Evolutionary conservation across 176 grass and related monocot species (phyloP).

Genomic region (Carex cristatella): DNA sequence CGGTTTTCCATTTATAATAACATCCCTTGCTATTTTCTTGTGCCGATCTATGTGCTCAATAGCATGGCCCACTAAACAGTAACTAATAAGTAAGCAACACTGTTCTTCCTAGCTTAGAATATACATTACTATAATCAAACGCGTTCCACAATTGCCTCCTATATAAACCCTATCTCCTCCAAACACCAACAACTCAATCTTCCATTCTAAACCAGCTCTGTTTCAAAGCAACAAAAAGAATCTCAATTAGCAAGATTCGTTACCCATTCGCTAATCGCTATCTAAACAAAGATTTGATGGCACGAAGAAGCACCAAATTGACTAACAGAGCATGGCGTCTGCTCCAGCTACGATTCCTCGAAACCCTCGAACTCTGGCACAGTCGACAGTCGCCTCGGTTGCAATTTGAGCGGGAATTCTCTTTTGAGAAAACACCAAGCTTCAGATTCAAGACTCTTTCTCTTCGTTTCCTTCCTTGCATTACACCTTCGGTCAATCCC

Average conservation of each 20-base stretch:
- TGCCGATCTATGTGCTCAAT: too few species aligned
- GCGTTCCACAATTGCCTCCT: neutral
- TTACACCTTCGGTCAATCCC: constrained; percentile 31
- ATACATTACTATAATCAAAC: neutral
- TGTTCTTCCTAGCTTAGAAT: neutral
- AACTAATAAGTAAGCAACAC: neutral
- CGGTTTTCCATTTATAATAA: neutral
- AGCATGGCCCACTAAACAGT: neutral
- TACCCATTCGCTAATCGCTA: neutral
- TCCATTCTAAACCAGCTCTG: neutral
- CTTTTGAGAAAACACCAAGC: constrained; percentile 69
- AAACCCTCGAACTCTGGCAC: constrained; percentile 28
- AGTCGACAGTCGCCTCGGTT: constrained; percentile 25
- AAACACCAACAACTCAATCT: neutral
- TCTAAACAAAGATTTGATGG: neutral
- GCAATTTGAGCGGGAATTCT: constrained; percentile 59
- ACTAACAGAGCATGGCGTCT: constrained; percentile 51
- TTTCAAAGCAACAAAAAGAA: neutral
- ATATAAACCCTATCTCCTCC: neutral
- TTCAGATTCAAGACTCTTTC: constrained; percentile 66
- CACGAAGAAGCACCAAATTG: constrained; percentile 22
- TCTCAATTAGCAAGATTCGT: neutral
- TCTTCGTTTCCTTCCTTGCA: constrained; percentile 63
- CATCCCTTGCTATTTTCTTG: too few species aligned
- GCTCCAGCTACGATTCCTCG: constrained; percentile 29